phyloP scores from a whole-genome alignment of 2,329 filamentous ascomycete genomes.

The Phyllosticta citribraziliensis region DNA sequence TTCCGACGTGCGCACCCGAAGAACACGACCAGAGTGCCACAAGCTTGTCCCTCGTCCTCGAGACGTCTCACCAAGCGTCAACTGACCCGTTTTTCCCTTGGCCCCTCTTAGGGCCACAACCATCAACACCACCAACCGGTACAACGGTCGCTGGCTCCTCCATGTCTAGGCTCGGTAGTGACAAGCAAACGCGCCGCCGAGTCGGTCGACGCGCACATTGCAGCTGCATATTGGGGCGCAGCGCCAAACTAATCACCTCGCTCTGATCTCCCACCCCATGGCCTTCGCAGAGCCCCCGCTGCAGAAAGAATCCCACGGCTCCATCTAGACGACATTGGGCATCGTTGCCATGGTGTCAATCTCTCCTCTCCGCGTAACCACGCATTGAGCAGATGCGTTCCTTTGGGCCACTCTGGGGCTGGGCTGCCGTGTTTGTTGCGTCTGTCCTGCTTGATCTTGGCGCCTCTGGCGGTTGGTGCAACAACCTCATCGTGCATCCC shows the following conservation, averaged over 20 bases:
- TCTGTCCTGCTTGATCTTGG: background rate
- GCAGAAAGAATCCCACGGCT: background rate
- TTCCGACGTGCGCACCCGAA: background rate
- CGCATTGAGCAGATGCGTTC: background rate
- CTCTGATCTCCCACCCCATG: background rate
- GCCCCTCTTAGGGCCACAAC: background rate
- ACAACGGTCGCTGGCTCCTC: background rate
- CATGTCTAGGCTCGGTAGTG: background rate
- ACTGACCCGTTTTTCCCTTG: background rate
- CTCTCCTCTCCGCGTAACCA: background rate
- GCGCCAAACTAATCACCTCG: background rate
- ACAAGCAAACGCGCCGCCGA: background rate
- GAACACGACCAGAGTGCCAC: background rate
- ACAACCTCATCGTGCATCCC: background rate
- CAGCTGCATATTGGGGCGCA: background rate
- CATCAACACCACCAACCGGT: background rate
- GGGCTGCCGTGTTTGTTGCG: background rate
- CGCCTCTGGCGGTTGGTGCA: background rate
- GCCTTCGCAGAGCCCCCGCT: background rate
- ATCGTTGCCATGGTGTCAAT: background rate
- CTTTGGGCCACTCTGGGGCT: background rate
- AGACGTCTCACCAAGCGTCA: background rate
- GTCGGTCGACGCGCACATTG: background rate
- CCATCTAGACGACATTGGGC: background rate
- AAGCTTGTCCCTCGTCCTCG: background rate